These are phyloP conservation scores for Puccinia hordei DNA, from an alignment of 1,284 basidiomycete species.

Conservation along the genomic window DNA sequence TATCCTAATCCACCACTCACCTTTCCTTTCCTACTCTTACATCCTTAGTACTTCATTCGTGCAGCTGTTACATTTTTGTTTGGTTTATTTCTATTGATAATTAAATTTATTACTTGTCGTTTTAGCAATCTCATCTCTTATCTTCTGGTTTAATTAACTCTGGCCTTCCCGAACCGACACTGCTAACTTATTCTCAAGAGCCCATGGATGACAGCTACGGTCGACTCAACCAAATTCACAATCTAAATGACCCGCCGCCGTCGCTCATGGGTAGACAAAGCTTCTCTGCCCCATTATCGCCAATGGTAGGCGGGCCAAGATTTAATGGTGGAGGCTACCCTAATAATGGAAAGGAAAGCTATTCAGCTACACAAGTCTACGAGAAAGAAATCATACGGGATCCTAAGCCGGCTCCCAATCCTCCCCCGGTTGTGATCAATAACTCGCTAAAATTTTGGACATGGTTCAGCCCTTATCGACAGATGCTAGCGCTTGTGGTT, in stretches of 20 bases:
- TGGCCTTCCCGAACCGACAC: too few relatives aligned
- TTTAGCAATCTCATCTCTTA: too few relatives aligned
- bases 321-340: not conserved
- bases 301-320: not conserved
- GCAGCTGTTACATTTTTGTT: too few relatives aligned
- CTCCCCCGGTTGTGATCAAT: conserved; percentile 26
- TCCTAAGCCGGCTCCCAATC: conserved; percentile 31
- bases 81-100: too few relatives aligned
- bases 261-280: not conserved
- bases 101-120: too few relatives aligned
- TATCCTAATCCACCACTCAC: too few relatives aligned
- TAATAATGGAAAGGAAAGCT: not conserved
- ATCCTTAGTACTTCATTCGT: too few relatives aligned
- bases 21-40: too few relatives aligned
- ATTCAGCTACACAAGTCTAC: not conserved
- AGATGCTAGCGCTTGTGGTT: conserved; percentile 68
- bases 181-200: too few relatives aligned
- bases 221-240: not conserved
- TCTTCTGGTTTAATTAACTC: too few relatives aligned
- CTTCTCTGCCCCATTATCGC: not conserved
- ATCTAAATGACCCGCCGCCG: not conserved
- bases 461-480: conserved; percentile 64
- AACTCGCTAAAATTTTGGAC: conserved; percentile 46
- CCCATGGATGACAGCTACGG: too few relatives aligned
- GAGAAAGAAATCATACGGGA: not conserved